A percentile compares a stretch with the other conserved stretches of the same genome.
Evolutionary conservation across 2,329 filamentous ascomycete genomes (phyloP).

Genomic region (Davidsoniella virescens): DNA sequence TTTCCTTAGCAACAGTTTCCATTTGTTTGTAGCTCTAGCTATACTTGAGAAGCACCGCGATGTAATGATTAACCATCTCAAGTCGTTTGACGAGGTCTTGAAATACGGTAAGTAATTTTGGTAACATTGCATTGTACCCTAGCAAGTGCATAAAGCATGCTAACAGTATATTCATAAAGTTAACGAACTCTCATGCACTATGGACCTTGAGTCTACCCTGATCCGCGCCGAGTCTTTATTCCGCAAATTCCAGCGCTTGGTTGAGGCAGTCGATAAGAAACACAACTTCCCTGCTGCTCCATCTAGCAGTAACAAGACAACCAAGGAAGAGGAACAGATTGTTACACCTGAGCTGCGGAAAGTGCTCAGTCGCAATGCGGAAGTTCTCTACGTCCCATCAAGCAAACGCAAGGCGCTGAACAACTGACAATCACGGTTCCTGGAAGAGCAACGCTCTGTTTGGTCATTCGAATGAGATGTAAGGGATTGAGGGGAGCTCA

Average conservation of each 20-base stretch:
- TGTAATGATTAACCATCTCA: constrained; percentile 86
- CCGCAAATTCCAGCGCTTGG: constrained; percentile 68
- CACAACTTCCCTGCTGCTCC: constrained; percentile 51
- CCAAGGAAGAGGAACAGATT: constrained; percentile 24
- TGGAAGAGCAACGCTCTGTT: constrained; percentile 7
- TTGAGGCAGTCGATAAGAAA: constrained; percentile 87
- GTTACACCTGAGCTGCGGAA: constrained; percentile 42
- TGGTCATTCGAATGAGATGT: constrained; percentile 8
- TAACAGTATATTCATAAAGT: constrained; percentile 34
- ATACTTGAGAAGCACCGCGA: constrained; percentile 93
- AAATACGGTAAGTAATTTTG: constrained; percentile 62
- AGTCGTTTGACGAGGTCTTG: constrained; percentile 90
- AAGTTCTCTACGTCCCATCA: constrained; percentile 22
- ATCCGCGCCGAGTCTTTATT: constrained; percentile 81
- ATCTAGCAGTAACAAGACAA: constrained; percentile 13
- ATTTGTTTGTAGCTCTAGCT: constrained; percentile 83
- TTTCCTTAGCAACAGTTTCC: constrained; percentile 74
- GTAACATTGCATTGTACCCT: background rate
- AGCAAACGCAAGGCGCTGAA: constrained; percentile 10
- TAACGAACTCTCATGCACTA: constrained; percentile 85
- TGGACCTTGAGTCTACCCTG: constrained; percentile 75
- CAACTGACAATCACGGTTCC: constrained; percentile 8
- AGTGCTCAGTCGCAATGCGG: constrained; percentile 33
- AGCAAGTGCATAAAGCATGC: background rate
- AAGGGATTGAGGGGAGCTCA: background rate